Evolutionary conservation across 2,329 filamentous ascomycete species (phyloP), one percentile per base, ranked within the genome.

Genomic region (Shiraia bambusicola): DNA sequence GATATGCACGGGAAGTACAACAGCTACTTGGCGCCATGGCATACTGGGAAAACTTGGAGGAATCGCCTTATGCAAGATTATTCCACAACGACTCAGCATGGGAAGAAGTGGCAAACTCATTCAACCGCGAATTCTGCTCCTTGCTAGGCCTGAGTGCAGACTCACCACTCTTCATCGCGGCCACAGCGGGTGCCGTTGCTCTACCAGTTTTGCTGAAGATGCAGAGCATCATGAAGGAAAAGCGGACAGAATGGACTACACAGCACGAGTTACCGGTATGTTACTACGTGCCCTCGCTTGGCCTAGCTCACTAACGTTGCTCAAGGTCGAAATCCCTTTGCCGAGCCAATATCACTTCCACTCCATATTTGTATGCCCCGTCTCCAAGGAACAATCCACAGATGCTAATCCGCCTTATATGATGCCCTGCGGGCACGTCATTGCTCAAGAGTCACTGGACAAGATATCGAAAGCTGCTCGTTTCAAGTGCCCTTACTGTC

Each of bases 401-500:
- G 90, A 95, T 60, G 73, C 78, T 16, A 98, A 98, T 66, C 93
- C 93, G 9, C 90, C 93, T 2, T 94, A 97, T 87, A 93, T 96
- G 81, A 83, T 98, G 63, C 87, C 88, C 0, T 98, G 93, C 63
- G 92, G 93, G 5, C 93, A 98, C 71, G 92, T 96, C 37, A 84
- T 98, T 45, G 91, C 90, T 13, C 80, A 84, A 51, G 91, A 96
- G 61, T 90, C 86, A 25, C 72, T 98, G 36, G 81, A 86, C 46
- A 84, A 83, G 61, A 76, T 97, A 29, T 84, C 84, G 40, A 95
- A 94, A 70, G 85, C 86, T 0, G 79, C 75, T 29, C 76, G 86
- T 45, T 94, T 94, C 76, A 98, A 98, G 69, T 98, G 93, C 61
- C 93, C 93, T 0, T 98, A 98, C 65, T 98, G 93, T 63, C 93